Base-by-base conservation (phyloP, 495 filamentous ascomycete species). In the Penicillium waksmanii region DNA sequence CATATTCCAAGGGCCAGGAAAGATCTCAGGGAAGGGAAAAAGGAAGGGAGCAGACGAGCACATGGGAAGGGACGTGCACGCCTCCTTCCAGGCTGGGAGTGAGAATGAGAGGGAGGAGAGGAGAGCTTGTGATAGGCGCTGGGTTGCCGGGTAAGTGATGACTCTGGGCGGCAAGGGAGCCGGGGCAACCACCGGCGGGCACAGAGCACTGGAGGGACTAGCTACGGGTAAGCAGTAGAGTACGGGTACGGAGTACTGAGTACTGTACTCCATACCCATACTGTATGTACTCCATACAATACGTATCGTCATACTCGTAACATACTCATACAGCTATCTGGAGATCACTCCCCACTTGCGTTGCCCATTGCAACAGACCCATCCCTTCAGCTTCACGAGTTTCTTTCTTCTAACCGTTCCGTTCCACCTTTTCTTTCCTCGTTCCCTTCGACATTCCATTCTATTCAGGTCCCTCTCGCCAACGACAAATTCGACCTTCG, bases 341-440 rank as follows among this genome's bases (percentile, higher is more conserved):
- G 74, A 76, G 74, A 78, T 77, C 72, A 25, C 74, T 77, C 75
- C 77, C 74, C 77, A 76, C 75, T 74, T 70, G 67, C 77, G 77
- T 80, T 80, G 77, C 77, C 42, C 77, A 77, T 80, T 78, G 77
- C 77, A 80, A 80, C 77, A 80, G 75, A 74, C 64, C 66, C 73
- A 76, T 77, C 74, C 74, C 75, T 79, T 78, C 77, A 80, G 77
- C 77, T 78, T 80, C 77, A 79, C 62, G 57, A 65, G 60, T 67
- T 65, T 70, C 72, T 69, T 75, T 77, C 71, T 74, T 71, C 69
- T 65, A 65, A 63, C 57, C 56, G 54, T 42, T 65, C 54, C 61
- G 62, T 76, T 73, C 70, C 65, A 62, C 55, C 55, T 71, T 58
- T 69, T 65, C 56, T 62, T 55, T 61, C 56, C 59, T 49, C 62